Evolutionary conservation across 305 asterid genomes (phyloP).

Genomic region (Fraxinus paxiana): DNA sequence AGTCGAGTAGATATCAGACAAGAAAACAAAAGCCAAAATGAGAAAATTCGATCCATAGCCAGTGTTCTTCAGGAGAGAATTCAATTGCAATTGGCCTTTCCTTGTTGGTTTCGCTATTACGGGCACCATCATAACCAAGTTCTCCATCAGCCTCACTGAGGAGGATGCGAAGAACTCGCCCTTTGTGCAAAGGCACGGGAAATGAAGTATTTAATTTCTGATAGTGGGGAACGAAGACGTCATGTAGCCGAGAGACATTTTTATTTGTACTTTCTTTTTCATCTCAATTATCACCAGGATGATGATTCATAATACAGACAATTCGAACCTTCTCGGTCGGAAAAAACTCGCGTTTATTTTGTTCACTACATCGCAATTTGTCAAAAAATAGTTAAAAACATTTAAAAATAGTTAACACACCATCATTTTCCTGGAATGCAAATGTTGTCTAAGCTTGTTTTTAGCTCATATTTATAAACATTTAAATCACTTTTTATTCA

Average conservation of each 20-base stretch:
- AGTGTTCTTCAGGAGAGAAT: constrained; percentile 75
- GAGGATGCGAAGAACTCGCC: constrained; percentile 54
- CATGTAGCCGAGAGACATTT: background rate
- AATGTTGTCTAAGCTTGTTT: background rate
- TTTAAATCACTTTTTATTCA: background rate
- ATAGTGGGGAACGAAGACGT: background rate
- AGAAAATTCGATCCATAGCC: constrained; percentile 93
- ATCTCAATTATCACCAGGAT: background rate
- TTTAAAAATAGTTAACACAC: too few relatives aligned
- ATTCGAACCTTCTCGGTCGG: background rate
- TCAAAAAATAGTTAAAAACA: background rate
- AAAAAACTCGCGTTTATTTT: background rate
- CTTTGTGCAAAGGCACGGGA: constrained; percentile 50
- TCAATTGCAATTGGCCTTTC: constrained; percentile 74
- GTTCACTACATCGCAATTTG: background rate
- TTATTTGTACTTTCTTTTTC: background rate
- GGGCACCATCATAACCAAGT: constrained; percentile 60
- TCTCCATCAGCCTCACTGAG: constrained; percentile 56
- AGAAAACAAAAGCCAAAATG: constrained; percentile 29
- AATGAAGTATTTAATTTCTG: background rate
- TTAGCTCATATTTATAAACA: too few relatives aligned
- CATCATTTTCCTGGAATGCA: background rate
- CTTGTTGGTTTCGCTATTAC: constrained; percentile 74
- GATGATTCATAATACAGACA: background rate
- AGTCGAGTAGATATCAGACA: background rate